Base-by-base conservation (phyloP, 306 rosid genomes). In the Lotus japonicus region DNA sequence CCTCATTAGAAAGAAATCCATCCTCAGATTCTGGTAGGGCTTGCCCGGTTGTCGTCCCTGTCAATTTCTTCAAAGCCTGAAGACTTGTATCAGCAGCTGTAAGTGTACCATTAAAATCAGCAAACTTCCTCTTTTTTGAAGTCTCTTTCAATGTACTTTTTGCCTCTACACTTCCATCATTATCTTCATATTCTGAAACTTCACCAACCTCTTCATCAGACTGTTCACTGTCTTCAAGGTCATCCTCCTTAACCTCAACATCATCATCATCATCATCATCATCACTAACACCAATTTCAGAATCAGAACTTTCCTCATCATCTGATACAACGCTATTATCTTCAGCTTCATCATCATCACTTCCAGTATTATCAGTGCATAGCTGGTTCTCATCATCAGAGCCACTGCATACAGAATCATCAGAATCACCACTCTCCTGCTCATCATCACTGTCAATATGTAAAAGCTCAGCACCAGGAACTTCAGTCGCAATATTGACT, bases 1-100 rank as follows among this genome's bases (percentile, higher is more conserved):
- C 98, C 78, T 86, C 95, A 52, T 89, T 92, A 31, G 98, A 87
- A 70, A 92, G 98, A 77, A 92, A 76, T 58, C 98, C 91, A 82
- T 88, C 89, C 0, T 57, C 23, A 71, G 64, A 45, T 46, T 89
- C 95, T 26, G 81, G 50, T 3, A 49, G 28, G 19, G 52, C 16
- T 21, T 33, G 39, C 14, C 14, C 81, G 52, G 44, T 39, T 16
- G 68, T 73, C 55, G 57, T 67, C 61, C 80, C 80, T 16, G 92
- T 87, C 74, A 89, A 46, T 83, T 80, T 88, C 84, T 84, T 89
- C 72, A 92, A 77, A 66, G 95, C 89, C 65, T 88, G 80, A 64
- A 92, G 98, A 75, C 97, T 92, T 74, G 95, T 38, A 44, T 89
- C 91, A 44, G 86, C 96, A 53, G 80, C 83, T 65, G 66, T 33